phyloP scores from a whole-genome alignment of 1,139 yeast genomes.

The Lodderomyces elongisporus region DNA sequence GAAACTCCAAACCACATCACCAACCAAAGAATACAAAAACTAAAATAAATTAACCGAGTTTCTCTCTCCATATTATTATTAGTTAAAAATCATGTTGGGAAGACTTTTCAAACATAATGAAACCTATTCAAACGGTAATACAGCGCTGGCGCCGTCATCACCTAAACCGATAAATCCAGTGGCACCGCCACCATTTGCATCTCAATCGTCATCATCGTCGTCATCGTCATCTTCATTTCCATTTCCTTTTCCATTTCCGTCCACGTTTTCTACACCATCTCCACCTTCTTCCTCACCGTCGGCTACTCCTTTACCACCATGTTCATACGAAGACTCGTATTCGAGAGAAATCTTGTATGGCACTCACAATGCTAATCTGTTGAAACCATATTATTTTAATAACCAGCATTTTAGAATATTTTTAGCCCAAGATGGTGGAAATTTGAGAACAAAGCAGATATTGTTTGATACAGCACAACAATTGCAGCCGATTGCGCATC shows the following conservation, averaged over 20 bases:
- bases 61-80: too few relatives aligned
- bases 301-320: conserved; percentile 12
- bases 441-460: conserved; percentile 42
- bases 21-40: too few relatives aligned
- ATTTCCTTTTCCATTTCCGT: too few relatives aligned
- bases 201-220: not conserved
- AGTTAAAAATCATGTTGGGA: conserved; percentile 32
- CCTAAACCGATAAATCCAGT: not conserved
- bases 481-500: conserved; percentile 3
- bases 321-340: conserved; percentile 40
- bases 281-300: conserved; percentile 2
- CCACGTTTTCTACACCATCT: too few relatives aligned
- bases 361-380: conserved; percentile 26
- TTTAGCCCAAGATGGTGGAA: conserved; percentile 52
- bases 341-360: conserved; percentile 43
- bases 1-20: too few relatives aligned
- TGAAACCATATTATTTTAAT: conserved; percentile 30
- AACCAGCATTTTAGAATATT: conserved; percentile 38
- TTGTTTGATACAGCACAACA: conserved; percentile 42
- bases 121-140: not conserved
- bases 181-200: conserved; percentile 3
- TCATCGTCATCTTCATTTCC: not conserved
- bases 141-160: not conserved
- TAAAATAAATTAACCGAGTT: too few relatives aligned
- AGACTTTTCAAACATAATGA: conserved; percentile 21